phyloP scores from a whole-genome alignment of 2,329 filamentous ascomycete species.

The Chrysoporthe cubensis region DNA sequence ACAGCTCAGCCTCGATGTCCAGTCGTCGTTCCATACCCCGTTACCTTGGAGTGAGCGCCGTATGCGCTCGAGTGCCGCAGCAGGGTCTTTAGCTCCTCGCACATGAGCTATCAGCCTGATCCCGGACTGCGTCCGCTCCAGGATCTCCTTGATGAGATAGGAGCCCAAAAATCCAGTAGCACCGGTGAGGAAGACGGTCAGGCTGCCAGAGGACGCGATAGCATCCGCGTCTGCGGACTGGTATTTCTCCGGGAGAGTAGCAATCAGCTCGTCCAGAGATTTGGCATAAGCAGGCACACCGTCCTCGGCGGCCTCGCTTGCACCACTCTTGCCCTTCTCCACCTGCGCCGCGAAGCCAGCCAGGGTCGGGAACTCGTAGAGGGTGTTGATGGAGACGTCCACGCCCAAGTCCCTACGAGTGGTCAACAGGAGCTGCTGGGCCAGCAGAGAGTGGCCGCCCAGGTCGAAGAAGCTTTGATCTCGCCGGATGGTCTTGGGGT shows the following conservation, averaged over 20 bases:
- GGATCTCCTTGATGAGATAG: constrained; percentile 76
- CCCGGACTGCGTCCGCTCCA: constrained; percentile 61
- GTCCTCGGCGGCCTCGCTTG: constrained; percentile 36
- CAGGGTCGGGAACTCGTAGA: constrained; percentile 67
- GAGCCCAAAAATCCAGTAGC: constrained; percentile 89
- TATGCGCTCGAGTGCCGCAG: constrained; percentile 67
- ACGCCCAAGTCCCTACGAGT: constrained; percentile 50
- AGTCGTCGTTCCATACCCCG: constrained; percentile 75
- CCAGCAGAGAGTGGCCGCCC: constrained; percentile 80
- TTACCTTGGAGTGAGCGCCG: constrained; percentile 73
- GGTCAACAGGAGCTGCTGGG: constrained; percentile 78
- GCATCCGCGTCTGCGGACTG: constrained; percentile 32
- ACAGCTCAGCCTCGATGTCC: constrained; percentile 64
- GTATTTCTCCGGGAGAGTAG: constrained; percentile 42
- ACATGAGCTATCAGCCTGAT: constrained; percentile 74
- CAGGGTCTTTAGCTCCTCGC: constrained; percentile 64
- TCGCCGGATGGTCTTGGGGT: constrained; percentile 65
- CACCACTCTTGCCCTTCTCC: constrained; percentile 38
- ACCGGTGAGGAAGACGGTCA: constrained; percentile 81
- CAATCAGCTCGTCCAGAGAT: constrained; percentile 51
- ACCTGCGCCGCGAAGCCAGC: constrained; percentile 55
- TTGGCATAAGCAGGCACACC: constrained; percentile 53
- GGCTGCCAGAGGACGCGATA: constrained; percentile 35
- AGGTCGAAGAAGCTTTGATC: constrained; percentile 74
- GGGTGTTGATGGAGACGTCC: constrained; percentile 69